Evolutionary conservation across 106 monocot genomes (phyloP), one percentile per base, ranked within the genome.

Genomic region (Chionographis japonica): DNA sequence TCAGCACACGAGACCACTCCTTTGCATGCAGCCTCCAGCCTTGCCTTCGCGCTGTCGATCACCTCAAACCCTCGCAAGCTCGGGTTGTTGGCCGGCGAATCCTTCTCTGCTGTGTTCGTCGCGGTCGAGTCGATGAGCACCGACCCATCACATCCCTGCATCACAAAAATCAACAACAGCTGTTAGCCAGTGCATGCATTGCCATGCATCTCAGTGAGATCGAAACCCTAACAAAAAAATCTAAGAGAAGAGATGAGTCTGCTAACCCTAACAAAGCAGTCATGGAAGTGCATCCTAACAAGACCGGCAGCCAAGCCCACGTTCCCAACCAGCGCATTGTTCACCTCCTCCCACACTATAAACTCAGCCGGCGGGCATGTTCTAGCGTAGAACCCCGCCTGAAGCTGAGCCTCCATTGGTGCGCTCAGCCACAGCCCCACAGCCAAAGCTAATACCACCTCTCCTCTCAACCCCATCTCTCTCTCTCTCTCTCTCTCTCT

Each of bases 221-320:
- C 7, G 9, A 46, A 46, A 46, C 15, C 10, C 10, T 61, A 5
- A 38, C 11, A 61, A 36, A 12, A 38, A 16, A 50, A 46, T 46
- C 12, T 14, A 46, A 64, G 16, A 50, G 50, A 17, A 16, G 16
- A 50, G 15, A 38, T 37, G 37, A 46, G 46, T 10, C 19, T 15
- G 12, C 56, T 55, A 19, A 81, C 81, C 66, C 76, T 65, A 41
- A 81, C 81, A 55, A 81, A 81, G 61, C 81, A 81, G 39, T 81
- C 81, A 50, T 81, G 81, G 66, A 81, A 81, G 51, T 81, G 81
- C 65, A 81, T 41, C 54, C 81, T 52, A 6, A 81, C 53, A 72
- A 81, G 76, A 11, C 46, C 76, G 42, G 76, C 76, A 50, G 67
- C 81, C 51, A 76, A 3, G 60, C 76, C 71, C 3, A 19, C n/a